Evolutionary conservation across 202 grass and related monocot genomes (phyloP).

Genomic region (Zoysia matrella): DNA sequence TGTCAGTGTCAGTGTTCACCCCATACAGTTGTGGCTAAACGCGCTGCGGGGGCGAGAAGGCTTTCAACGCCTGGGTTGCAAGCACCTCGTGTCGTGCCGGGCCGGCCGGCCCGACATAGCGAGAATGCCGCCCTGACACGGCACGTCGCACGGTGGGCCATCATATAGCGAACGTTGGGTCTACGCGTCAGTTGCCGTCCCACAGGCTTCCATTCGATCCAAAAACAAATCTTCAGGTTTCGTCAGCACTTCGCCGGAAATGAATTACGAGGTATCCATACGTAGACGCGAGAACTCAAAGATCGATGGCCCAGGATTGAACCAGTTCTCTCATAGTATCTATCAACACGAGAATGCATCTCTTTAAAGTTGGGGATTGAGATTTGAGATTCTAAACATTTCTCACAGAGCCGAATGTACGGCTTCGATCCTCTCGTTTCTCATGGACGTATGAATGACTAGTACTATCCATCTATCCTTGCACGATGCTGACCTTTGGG

Average conservation of each 20-base stretch:
- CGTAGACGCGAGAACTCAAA: neutral
- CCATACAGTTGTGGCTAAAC: too few relatives aligned
- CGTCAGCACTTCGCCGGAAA: neutral
- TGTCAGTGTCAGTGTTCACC: too few relatives aligned
- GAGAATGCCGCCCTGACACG: too few relatives aligned
- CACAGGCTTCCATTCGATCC: too few relatives aligned
- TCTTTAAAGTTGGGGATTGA: neutral
- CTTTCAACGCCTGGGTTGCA: too few relatives aligned
- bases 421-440: neutral
- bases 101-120: too few relatives aligned
- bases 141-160: too few relatives aligned
- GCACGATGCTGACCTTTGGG: neutral
- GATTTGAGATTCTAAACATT: neutral
- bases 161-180: too few relatives aligned
- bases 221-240: neutral
- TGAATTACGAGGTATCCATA: neutral
- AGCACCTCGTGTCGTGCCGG: too few relatives aligned
- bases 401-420: neutral
- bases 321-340: neutral
- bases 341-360: neutral
- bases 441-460: neutral
- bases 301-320: neutral
- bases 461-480: neutral
- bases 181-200: too few relatives aligned
- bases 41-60: too few relatives aligned